A percentile compares a stretch with the other conserved stretches of the same genome.
phyloP scores from a whole-genome alignment of 1,284 basidiomycete species.

The Ceratobasidium sp. region DNA sequence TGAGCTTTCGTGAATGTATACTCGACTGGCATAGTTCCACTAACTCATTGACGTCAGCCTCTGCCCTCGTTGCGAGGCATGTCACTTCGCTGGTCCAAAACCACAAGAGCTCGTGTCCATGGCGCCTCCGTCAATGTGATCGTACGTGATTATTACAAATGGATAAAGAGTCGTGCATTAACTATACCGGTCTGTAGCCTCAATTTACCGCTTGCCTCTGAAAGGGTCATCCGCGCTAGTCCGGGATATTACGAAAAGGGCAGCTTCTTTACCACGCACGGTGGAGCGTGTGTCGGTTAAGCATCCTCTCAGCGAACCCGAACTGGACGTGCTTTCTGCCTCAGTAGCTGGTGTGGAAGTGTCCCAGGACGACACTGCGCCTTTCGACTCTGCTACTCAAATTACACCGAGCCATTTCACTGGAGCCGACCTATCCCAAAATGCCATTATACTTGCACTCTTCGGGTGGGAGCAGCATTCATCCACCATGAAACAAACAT shows the following conservation, averaged over 20 bases:
- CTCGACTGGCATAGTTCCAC: constrained; percentile 57
- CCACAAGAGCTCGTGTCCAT: constrained; percentile 80
- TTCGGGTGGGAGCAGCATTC: constrained; percentile 44
- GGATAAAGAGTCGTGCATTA: neutral
- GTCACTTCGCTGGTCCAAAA: constrained; percentile 63
- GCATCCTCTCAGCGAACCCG: constrained; percentile 61
- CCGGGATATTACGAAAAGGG: constrained; percentile 63
- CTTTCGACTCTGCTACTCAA: constrained; percentile 34
- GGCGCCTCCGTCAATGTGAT: constrained; percentile 77
- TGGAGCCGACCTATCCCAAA: constrained; percentile 39
- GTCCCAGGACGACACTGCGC: constrained; percentile 7
- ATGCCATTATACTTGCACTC: constrained; percentile 42
- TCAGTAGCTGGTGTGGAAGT: constrained; percentile 31
- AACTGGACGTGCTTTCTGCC: constrained; percentile 53
- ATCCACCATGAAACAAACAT: constrained; percentile 13
- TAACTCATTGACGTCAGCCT: constrained; percentile 58
- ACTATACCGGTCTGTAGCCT: constrained; percentile 46
- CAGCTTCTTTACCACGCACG: constrained; percentile 59
- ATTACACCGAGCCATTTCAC: constrained; percentile 35
- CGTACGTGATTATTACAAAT: constrained; percentile 54
- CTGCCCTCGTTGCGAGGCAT: constrained; percentile 69
- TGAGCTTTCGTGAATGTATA: constrained; percentile 28
- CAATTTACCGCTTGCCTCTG: constrained; percentile 74
- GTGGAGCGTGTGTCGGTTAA: constrained; percentile 63
- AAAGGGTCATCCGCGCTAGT: constrained; percentile 66